Conservation (phyloP, 2,329 filamentous ascomycete genomes). For the Cordyceps javanica region DNA sequence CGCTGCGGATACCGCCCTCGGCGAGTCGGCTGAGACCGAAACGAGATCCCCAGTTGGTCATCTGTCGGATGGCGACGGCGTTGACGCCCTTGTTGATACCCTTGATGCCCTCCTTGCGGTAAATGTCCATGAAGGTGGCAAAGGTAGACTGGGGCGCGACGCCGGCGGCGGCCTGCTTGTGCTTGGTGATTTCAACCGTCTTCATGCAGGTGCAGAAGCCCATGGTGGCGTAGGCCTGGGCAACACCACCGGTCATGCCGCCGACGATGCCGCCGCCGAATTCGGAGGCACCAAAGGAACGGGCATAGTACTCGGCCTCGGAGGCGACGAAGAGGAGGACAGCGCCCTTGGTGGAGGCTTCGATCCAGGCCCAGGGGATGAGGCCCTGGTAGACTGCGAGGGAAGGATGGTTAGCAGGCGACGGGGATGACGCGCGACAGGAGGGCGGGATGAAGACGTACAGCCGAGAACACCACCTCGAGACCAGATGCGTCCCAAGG, state of each 20-base stretch:
- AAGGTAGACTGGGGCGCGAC: conserved; percentile 86
- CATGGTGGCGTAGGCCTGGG: conserved; percentile 99
- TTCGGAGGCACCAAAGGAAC: conserved; percentile 72
- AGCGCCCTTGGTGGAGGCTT: conserved; percentile 98
- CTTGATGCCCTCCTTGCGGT: conserved; percentile 83
- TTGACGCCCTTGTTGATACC: conserved; percentile 99
- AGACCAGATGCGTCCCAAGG: conserved; percentile 83
- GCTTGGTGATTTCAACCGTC: conserved; percentile 98
- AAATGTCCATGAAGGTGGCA: conserved; percentile 94
- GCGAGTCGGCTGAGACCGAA: conserved; percentile 91
- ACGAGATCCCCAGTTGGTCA: conserved; percentile 97
- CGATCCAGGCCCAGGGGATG: conserved; percentile 99
- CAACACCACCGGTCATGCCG: conserved; percentile 89
- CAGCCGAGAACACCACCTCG: conserved; percentile 92
- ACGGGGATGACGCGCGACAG: background rate
- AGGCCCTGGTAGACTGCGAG: conserved; percentile 92
- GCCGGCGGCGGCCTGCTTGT: conserved; percentile 82
- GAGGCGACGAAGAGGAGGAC: conserved; percentile 98
- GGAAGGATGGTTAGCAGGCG: conserved; percentile 19
- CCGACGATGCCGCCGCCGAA: conserved; percentile 85
- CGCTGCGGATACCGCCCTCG: conserved; percentile 76
- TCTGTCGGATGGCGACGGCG: conserved; percentile 95
- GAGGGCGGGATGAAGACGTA: conserved; percentile 44
- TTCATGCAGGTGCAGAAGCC: conserved; percentile 99
- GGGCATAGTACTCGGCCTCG: conserved; percentile 94